These are phyloP conservation scores for Quercus mongolica DNA, from an alignment of 306 rosid genomes.

Conservation along the genomic window DNA sequence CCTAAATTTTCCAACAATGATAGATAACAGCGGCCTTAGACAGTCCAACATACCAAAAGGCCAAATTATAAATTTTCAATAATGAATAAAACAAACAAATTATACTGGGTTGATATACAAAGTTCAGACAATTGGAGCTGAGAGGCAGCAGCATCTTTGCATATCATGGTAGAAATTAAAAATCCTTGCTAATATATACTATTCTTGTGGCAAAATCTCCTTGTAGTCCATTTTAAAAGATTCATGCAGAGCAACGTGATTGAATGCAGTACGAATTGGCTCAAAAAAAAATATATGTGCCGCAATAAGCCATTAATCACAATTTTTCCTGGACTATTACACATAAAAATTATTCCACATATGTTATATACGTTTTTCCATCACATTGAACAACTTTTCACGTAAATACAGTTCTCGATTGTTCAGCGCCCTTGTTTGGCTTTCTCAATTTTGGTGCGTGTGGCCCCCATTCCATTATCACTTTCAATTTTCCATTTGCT, in stretches of 20 bases:
- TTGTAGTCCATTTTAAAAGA: not conserved
- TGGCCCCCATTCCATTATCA: not conserved
- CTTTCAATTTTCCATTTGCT: not conserved
- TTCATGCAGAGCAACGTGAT: not conserved
- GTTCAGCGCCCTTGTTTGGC: not conserved
- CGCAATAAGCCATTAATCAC: not conserved
- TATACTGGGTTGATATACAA: not conserved
- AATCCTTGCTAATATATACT: not conserved
- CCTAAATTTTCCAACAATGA: too few species aligned
- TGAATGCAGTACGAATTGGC: not conserved
- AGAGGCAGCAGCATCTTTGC: not conserved
- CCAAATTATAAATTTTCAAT: not conserved
- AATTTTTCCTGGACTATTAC: not conserved
- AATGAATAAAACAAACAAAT: not conserved
- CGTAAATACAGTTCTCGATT: not conserved
- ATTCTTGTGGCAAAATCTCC: not conserved
- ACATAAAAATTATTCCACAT: not conserved
- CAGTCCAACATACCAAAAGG: not conserved
- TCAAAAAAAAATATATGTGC: not conserved
- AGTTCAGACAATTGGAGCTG: not conserved
- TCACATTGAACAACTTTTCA: not conserved
- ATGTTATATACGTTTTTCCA: not conserved
- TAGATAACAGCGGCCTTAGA: not conserved
- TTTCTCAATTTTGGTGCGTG: not conserved
- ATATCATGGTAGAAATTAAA: not conserved